Evolutionary conservation across 495 filamentous ascomycete genomes (phyloP), one percentile per base, ranked within the genome.

Genomic region (Lasiosphaeria ovina): DNA sequence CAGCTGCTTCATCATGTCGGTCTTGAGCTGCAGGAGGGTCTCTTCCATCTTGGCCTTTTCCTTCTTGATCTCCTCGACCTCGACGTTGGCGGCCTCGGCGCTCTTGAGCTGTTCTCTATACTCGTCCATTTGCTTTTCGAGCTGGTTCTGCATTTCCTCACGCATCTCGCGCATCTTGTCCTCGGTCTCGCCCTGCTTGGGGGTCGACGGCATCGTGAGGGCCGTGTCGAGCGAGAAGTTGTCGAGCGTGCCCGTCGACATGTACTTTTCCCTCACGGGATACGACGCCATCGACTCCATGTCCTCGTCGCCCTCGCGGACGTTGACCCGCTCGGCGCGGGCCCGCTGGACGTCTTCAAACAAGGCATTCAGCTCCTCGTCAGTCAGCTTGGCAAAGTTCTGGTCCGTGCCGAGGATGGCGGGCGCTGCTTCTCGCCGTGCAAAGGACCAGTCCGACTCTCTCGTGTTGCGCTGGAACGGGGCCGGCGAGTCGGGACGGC

Each of bases 381-480:
- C 93, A 0, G 89, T 91, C 62, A 98, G 78, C 60, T 87, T 87
- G 14, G 87, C 82, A 65, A 98, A 92, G 71, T 91, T 93, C 62
- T 96, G 92, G 67, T 96, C 93, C 3, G 89, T 82, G n/a, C 94
- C 94, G 35, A 98, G 81, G 66, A 96, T 88, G 10, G 92, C 92
- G 65, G 86, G 84, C 17, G 92, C 93, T 35, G 94, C 94, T 79
- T 99, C 94, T 72, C 91, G 80, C 63, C 95, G 84, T 55, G 94
- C 94, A 77, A 93, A 90, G 9, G 92, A 92, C 94, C 94, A 99
- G 73, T 99, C 94, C 3, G 91, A 89, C 71, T 98, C 94, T 55
- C 91, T 83, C 3, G 87, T 85, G 52, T 84, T 85, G 38, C 83
- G 75, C 51, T 73, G 73, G 66, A 78, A 78, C 0, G 90, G 87